Evolutionary conservation across 129 eudicot species (phyloP).

Genomic region (Cynara cardunculus): DNA sequence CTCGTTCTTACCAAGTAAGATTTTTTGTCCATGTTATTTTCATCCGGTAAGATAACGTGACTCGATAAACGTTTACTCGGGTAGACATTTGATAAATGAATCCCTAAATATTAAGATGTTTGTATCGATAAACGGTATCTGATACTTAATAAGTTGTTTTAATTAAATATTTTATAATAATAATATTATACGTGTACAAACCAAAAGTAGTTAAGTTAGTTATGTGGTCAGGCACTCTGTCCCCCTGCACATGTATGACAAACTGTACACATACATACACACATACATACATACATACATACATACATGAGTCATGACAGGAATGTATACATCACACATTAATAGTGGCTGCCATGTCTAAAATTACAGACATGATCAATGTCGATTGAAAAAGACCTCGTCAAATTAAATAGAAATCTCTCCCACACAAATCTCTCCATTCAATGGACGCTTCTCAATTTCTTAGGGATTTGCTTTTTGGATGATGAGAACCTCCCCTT

Average conservation of each 20-base stretch:
- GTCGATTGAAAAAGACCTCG: slow-evolving; percentile 12
- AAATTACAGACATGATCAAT: slow-evolving; percentile 14
- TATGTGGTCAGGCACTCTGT: neutral
- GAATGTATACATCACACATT: slow-evolving; percentile 12
- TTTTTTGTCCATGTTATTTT: too few relatives aligned
- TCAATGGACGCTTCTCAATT: neutral
- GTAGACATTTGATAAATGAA: too few relatives aligned
- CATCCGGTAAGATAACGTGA: too few relatives aligned
- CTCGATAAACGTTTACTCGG: too few relatives aligned
- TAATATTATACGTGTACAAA: too few relatives aligned
- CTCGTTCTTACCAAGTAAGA: too few relatives aligned
- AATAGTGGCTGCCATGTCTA: slow-evolving; percentile 35
- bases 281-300: neutral
- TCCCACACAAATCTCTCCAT: slow-evolving; percentile 1
- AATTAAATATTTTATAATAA: too few relatives aligned
- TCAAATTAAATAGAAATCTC: neutral
- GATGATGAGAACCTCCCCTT: slow-evolving; percentile 14
- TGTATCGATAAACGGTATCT: too few relatives aligned
- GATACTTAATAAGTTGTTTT: too few relatives aligned
- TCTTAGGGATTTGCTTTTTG: slow-evolving; percentile 1
- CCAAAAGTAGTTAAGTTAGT: neutral
- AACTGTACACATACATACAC: neutral
- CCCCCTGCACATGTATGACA: neutral
- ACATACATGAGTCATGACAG: slow-evolving; percentile 16
- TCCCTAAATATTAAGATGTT: too few relatives aligned